Base-by-base conservation (phyloP, 768 basidiomycete species). In the Pilatotrama ljubarskyi region DNA sequence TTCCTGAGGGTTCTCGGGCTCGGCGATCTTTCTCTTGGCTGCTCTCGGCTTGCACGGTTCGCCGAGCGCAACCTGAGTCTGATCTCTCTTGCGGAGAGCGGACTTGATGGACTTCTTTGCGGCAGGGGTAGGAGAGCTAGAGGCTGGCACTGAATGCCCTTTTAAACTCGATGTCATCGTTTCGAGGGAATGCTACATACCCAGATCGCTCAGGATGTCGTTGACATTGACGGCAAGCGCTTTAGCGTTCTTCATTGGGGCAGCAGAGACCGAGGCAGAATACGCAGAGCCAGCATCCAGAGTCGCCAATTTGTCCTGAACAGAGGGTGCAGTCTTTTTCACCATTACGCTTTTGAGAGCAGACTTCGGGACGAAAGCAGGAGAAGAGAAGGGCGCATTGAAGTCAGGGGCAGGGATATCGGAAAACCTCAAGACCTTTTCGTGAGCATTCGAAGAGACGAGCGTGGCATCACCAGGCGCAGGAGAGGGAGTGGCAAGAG, bases 71-170 rank as follows among this genome's bases (percentile, higher is more conserved):
- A 24, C 18, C 9, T 41, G 18, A 1, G 24, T 7, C 35, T 44
- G 24, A 44, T 52, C 51, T 22, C 58, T 68, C 52, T 66, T 70
- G 49, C 67, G 67, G 14, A 70, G 56, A 5, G 43, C 44, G 14
- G 38, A 36, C 36, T 66, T 68, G 35, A 70, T 36, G 1, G 69
- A 59, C n/a, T 49, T 58, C 26, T 53, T 61, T 11, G 49, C 20
- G 6, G 55, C 51, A 6, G 68, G 68, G 2, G 64, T 62, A 1
- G 64, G 66, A 11, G 67, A 63, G 38, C 61, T 63, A 1, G 47
- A 44, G 0, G 32, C 32, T 29, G 38, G 65, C 24, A 40, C 59
- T 59, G 20, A 1, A 37, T 1, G 14, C 24, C n/a, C 11, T 25
- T 10, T 61, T 22, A 48, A 29, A 7, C 3, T 20, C 2, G 24